phyloP scores from a whole-genome alignment of 257 asterid species.

The Asclepias syriaca region DNA sequence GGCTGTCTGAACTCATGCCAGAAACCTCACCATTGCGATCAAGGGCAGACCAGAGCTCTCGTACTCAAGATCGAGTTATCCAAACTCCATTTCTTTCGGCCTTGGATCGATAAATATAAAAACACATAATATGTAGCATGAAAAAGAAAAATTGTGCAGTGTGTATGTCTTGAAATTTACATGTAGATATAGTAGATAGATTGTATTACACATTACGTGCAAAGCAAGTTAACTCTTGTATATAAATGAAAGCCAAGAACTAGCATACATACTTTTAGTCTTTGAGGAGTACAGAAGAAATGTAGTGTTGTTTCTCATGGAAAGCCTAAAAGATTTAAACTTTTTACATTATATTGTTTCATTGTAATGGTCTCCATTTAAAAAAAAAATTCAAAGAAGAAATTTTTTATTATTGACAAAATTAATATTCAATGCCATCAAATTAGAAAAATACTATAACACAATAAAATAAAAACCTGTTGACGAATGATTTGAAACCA shows the following conservation, averaged over 20 bases:
- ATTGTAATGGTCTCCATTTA: no score
- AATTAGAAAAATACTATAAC: no score
- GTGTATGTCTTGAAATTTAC: neutral
- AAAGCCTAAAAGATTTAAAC: no score
- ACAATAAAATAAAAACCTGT: no score
- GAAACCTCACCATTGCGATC: slow-evolving; percentile 44
- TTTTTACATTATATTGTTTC: no score
- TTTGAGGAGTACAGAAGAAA: no score
- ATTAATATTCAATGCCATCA: no score
- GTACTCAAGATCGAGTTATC: slow-evolving; percentile 24
- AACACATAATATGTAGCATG: neutral
- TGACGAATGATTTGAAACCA: no score
- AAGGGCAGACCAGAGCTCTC: slow-evolving; percentile 34
- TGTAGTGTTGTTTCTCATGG: no score
- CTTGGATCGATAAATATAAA: slow-evolving; percentile 50
- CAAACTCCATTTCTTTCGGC: slow-evolving; percentile 46
- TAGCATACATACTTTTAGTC: neutral
- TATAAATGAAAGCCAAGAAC: neutral
- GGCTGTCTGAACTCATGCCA: slow-evolving; percentile 63
- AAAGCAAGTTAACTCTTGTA: neutral
- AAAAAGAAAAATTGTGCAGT: neutral
- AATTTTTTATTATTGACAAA: no score
- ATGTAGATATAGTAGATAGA: neutral
- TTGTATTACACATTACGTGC: neutral
- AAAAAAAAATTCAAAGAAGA: no score